Conservation (phyloP, 345 rosid species). For the Salix udensis region DNA sequence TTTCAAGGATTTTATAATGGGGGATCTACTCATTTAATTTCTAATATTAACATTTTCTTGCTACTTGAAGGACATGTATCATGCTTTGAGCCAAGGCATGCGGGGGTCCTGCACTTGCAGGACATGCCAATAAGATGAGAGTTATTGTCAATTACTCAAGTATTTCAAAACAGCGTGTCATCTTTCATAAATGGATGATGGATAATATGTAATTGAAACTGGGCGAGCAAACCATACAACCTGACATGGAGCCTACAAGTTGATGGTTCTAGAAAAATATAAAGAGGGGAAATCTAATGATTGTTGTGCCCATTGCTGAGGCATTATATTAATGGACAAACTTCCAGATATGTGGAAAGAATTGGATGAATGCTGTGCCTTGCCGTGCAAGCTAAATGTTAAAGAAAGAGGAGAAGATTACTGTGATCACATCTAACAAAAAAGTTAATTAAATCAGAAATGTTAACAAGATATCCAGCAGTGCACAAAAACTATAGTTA, state of each 20-base stretch:
- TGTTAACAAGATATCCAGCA: background rate
- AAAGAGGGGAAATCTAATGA: background rate
- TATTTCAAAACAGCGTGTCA: constrained; percentile 1
- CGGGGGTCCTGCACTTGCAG: background rate
- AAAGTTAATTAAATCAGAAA: background rate
- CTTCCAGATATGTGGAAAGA: background rate
- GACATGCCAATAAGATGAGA: background rate
- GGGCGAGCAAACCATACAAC: background rate
- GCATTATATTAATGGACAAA: background rate
- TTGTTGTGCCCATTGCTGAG: background rate
- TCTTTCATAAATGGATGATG: constrained; percentile 6
- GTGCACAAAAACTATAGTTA: background rate
- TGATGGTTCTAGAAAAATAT: background rate
- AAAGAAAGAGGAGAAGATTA: background rate
- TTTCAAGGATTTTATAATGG: background rate
- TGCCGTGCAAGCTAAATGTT: background rate
- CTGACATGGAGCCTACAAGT: background rate
- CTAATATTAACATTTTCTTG: background rate
- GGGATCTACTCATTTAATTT: background rate
- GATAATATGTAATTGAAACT: background rate
- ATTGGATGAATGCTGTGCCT: background rate
- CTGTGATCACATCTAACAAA: background rate
- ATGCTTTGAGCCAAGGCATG: background rate
- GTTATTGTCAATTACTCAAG: background rate
- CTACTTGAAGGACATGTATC: background rate